Evolutionary conservation across 2,329 filamentous ascomycete species (phyloP).

Genomic region (Macrophomina phaseolina): DNA sequence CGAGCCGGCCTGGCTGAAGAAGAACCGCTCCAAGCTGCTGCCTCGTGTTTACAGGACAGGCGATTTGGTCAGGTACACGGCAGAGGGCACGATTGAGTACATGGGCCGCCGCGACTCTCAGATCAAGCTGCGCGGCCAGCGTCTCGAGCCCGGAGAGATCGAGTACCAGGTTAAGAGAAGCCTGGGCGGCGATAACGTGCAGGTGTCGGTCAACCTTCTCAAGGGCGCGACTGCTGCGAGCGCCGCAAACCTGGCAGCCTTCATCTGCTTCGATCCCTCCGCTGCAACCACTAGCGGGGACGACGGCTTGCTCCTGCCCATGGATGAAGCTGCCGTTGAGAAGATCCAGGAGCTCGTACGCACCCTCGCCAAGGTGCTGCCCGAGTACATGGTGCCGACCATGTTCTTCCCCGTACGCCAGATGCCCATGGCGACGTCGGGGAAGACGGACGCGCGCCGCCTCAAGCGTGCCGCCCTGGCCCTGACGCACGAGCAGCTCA

Average conservation of each 20-base stretch:
- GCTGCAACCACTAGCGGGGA: neutral
- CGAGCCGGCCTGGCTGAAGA: slow-evolving; percentile 34
- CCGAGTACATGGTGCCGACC: slow-evolving; percentile 48
- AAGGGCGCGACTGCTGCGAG: slow-evolving; percentile 4
- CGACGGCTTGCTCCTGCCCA: neutral
- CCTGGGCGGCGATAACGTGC: neutral
- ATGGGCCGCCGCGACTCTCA: slow-evolving; percentile 43
- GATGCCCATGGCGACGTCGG: slow-evolving; percentile 44
- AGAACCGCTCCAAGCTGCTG: slow-evolving; percentile 25
- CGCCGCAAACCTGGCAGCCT: neutral
- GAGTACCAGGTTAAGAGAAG: slow-evolving; percentile 47
- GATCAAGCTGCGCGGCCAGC: slow-evolving; percentile 51
- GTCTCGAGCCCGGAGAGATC: slow-evolving; percentile 54
- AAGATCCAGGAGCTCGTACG: neutral
- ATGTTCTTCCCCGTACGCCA: slow-evolving; percentile 45
- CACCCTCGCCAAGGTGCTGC: slow-evolving; percentile 33
- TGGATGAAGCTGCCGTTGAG: neutral
- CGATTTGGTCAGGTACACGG: slow-evolving; percentile 42
- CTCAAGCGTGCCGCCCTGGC: slow-evolving; percentile 24
- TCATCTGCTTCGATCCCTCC: neutral
- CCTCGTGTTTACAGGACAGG: slow-evolving; percentile 42
- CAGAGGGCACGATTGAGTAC: slow-evolving; percentile 42
- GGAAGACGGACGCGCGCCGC: slow-evolving; percentile 41
- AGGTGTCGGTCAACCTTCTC: neutral
- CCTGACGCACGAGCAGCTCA: neutral